Evolutionary conservation across 176 grass and related monocot species (phyloP).

Genomic region (Oryza punctata): DNA sequence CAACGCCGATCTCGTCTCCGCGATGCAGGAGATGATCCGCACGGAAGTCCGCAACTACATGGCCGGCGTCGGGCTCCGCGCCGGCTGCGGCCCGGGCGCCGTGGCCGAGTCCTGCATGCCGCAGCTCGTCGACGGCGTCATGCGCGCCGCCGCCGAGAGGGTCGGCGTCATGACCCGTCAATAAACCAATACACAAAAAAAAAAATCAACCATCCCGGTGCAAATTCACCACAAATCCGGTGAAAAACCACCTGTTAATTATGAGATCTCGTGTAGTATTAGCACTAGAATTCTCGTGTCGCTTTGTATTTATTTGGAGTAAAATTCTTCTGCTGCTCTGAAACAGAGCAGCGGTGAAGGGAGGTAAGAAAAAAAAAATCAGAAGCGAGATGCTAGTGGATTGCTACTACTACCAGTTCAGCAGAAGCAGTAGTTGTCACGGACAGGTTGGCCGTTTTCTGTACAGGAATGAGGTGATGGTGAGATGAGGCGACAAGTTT

Average conservation of each 20-base stretch:
- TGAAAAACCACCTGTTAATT: slow-evolving; percentile 10
- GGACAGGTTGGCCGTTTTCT: slow-evolving; percentile 11
- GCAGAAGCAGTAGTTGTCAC: neutral
- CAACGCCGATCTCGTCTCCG: slow-evolving; percentile 47
- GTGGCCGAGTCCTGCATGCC: slow-evolving; percentile 42
- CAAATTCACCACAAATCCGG: neutral
- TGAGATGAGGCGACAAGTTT: neutral
- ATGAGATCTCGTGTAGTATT: slow-evolving; percentile 20
- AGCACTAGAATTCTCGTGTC: slow-evolving; percentile 5
- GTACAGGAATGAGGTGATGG: neutral
- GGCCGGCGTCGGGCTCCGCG: slow-evolving; percentile 53
- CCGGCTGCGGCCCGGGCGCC: slow-evolving; percentile 40
- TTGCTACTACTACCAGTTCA: neutral
- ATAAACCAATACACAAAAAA: neutral
- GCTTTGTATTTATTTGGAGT: neutral
- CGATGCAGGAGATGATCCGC: slow-evolving; percentile 90
- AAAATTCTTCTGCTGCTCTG: slow-evolving; percentile 28
- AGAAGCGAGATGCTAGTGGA: neutral
- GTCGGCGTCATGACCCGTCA: slow-evolving; percentile 33
- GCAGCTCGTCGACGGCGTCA: slow-evolving; percentile 54
- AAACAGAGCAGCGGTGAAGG: slow-evolving; percentile 36
- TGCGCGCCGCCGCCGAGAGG: slow-evolving; percentile 59
- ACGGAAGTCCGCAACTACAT: slow-evolving; percentile 87
- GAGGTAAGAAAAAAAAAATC: neutral
- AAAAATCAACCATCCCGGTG: neutral